These are phyloP conservation scores for Nicotiana paniculata DNA, from an alignment of 257 asterid genomes.

Conservation along the genomic window DNA sequence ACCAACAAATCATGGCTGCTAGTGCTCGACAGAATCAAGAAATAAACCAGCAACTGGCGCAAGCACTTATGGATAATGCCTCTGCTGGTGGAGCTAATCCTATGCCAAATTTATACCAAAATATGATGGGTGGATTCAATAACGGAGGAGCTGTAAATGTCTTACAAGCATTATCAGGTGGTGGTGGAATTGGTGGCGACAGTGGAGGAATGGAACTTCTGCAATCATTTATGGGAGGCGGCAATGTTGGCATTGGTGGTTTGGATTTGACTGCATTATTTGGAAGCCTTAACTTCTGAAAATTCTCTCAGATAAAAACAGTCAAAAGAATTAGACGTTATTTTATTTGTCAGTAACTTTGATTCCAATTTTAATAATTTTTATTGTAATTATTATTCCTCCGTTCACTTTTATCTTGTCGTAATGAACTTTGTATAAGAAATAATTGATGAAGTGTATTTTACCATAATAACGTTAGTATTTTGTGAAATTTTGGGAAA, in stretches of 20 bases:
- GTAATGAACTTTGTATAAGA: not conserved
- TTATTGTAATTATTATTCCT: not conserved
- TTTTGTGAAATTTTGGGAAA: too few relatives aligned
- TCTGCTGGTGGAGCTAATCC: not conserved
- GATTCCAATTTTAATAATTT: not conserved
- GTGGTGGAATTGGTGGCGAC: slow-evolving; percentile 5
- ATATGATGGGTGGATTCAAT: not conserved
- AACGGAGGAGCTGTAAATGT: slow-evolving; percentile 12
- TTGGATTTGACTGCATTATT: not conserved
- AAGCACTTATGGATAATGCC: not conserved
- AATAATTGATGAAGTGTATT: not conserved
- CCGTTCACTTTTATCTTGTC: not conserved
- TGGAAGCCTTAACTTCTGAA: slow-evolving; percentile 7
- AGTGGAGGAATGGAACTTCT: slow-evolving; percentile 18
- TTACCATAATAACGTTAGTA: too few relatives aligned
- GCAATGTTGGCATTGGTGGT: not conserved
- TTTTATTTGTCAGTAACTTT: not conserved
- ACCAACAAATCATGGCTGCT: not conserved
- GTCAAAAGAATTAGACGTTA: not conserved
- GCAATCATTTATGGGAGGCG: slow-evolving; percentile 34
- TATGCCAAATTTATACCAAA: slow-evolving; percentile 3
- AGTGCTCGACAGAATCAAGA: not conserved
- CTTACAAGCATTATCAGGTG: slow-evolving; percentile 6
- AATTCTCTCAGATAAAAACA: not conserved
- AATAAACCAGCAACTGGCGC: not conserved